Conservation (phyloP, 805 yeast species). For the Millerago galiae region DNA sequence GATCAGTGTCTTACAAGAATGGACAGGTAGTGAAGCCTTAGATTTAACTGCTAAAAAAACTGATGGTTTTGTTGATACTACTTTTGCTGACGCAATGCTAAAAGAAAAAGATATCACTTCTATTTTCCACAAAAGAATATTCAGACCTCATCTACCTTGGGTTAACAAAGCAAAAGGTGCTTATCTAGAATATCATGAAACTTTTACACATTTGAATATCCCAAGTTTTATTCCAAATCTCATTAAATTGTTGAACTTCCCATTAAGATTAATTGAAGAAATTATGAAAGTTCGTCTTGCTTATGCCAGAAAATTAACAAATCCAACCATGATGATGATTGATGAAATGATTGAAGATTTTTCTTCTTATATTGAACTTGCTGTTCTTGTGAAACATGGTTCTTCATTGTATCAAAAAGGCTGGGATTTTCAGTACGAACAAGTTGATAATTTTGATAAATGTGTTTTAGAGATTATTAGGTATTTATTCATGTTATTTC, state of each 20-base stretch:
- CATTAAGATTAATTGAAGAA: conserved; percentile 73
- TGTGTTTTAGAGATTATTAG: conserved; percentile 68
- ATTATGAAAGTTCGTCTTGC: conserved; percentile 65
- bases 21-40: conserved; percentile 82
- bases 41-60: conserved; percentile 46
- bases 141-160: conserved; percentile 72
- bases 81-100: conserved; percentile 77
- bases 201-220: conserved; percentile 61
- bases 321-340: conserved; percentile 92
- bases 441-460: conserved; percentile 59
- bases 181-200: conserved; percentile 51
- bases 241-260: conserved; percentile 63
- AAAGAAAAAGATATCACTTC: conserved; percentile 73
- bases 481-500: conserved; percentile 63
- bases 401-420: conserved; percentile 50
- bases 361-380: conserved; percentile 65
- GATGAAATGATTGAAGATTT: conserved; percentile 91
- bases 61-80: conserved; percentile 47
- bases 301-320: conserved; percentile 71
- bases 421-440: conserved; percentile 65
- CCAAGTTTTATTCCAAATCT: conserved; percentile 67
- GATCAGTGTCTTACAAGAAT: conserved; percentile 50
- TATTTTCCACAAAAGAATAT: conserved; percentile 63
- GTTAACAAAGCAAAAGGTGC: conserved; percentile 74
- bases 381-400: conserved; percentile 67